phyloP scores from a whole-genome alignment of 2,329 filamentous ascomycete species.

The Aaosphaeria pasadenensis region DNA sequence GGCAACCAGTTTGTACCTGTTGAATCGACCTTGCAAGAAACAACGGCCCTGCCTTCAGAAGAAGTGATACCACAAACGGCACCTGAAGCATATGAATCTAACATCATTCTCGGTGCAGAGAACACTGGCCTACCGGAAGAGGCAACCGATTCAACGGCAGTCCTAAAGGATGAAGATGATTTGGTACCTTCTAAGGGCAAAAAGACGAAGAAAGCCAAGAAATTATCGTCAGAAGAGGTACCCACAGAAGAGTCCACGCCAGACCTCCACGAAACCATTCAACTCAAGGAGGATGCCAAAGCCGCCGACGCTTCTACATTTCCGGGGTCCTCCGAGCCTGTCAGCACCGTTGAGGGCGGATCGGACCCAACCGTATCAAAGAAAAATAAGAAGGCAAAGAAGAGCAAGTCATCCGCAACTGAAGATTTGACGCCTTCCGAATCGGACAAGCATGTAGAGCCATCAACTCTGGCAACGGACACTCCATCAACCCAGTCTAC shows the following conservation, averaged over 20 bases:
- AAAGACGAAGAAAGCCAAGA: not conserved
- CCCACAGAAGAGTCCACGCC: not conserved
- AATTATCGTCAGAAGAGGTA: not conserved
- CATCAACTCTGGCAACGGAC: not conserved
- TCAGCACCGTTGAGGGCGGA: not conserved
- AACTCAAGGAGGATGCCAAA: too few relatives aligned
- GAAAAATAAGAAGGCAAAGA: not conserved
- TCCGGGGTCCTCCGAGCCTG: not conserved
- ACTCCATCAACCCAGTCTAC: not conserved
- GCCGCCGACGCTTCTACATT: too few relatives aligned
- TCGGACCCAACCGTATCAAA: not conserved
- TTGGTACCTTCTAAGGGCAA: not conserved
- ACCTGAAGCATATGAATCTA: too few relatives aligned
- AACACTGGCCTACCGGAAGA: too few relatives aligned
- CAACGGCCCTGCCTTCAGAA: too few relatives aligned
- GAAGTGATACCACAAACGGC: too few relatives aligned
- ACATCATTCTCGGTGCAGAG: too few relatives aligned
- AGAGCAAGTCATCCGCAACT: conserved; percentile 2
- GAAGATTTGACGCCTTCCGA: not conserved
- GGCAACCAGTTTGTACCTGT: too few relatives aligned
- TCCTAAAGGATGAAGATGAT: not conserved
- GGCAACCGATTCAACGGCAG: not conserved
- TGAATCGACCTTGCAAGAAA: too few relatives aligned
- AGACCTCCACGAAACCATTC: too few relatives aligned
- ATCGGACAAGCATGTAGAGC: not conserved